A percentile compares a stretch with the other conserved stretches of the same genome.
These are phyloP conservation scores for Metschnikowia dekortorum DNA, from an alignment of 805 yeast species.

Conservation along the genomic window DNA sequence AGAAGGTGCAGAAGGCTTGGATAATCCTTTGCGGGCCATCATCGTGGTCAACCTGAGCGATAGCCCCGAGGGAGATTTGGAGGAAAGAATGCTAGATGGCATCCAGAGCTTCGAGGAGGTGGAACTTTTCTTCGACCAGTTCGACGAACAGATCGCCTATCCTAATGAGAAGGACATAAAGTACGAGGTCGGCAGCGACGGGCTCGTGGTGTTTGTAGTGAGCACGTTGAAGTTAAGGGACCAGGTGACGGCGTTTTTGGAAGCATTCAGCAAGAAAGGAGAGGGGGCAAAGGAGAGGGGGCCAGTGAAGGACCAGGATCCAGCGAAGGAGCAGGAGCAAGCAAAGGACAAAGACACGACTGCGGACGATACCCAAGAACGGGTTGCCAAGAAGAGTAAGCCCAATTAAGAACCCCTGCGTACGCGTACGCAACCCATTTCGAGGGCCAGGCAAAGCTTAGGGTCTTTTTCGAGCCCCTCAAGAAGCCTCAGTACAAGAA, in stretches of 20 bases:
- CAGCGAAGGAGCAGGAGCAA: background rate
- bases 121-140: slow-evolving; percentile 48
- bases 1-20: slow-evolving; percentile 30
- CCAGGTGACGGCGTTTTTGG: slow-evolving; percentile 41
- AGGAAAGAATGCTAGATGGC: slow-evolving; percentile 43
- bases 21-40: slow-evolving; percentile 44
- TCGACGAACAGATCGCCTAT: slow-evolving; percentile 47
- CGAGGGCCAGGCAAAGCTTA: too few relatives aligned
- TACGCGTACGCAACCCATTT: too few relatives aligned
- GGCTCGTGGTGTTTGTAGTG: slow-evolving; percentile 53
- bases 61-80: slow-evolving; percentile 41
- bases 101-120: slow-evolving; percentile 45
- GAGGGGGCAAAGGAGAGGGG: background rate
- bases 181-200: slow-evolving; percentile 60
- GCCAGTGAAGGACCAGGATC: background rate
- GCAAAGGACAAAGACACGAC: background rate
- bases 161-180: slow-evolving; percentile 54
- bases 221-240: slow-evolving; percentile 36
- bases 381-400: slow-evolving; percentile 4
- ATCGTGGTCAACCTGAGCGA: slow-evolving; percentile 36
- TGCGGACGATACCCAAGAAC: background rate
- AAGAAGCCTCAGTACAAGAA: too few relatives aligned
- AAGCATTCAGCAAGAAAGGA: slow-evolving; percentile 21
- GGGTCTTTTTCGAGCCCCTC: too few relatives aligned
- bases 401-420: background rate